Base-by-base conservation (phyloP, 2,329 filamentous ascomycete species). In the Talaromyces funiculosus region DNA sequence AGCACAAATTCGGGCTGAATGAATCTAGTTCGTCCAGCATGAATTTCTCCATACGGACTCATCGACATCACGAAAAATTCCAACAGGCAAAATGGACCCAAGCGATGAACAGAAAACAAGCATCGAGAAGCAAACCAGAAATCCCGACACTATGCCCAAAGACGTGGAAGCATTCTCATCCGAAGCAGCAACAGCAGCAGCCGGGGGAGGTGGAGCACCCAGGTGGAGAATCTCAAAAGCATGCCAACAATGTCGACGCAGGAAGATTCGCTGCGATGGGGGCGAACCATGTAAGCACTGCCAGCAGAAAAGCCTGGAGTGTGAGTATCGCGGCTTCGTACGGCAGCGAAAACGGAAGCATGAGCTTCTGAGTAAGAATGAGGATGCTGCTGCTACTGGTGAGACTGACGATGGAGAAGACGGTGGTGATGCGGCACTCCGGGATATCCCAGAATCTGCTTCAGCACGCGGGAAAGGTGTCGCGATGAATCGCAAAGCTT, bases 251-350 rank as follows among this genome's bases (percentile, higher is more conserved):
- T 77, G 75, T 60, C 71, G 75, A 20, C 71, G 73, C 57, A 68
- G 75, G 57, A 77, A 77, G 65, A 75, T 77, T 64, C 72, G 72
- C 29, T 77, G 75, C 65, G 73, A 75, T 61, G 75, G 74, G 16
- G 56, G 67, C 29, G 68, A 68, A n/a, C 75, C 75, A 58, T 77
- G 75, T 66, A 74, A 76, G 63, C 74, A 73, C 53, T 77, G 75
- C 60, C 66, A 71, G 22, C 60, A 67, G 53, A 66, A 73, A 12
- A 65, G 67, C 16, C 71, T 69, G 1, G 64, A 68, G 1, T 75
- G 73, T 57, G 53, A 73, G n/a, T 75, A 75, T 57, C 69, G 73
- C n/a, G 71, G 74, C 9, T 66, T 74, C 6, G 70, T 69, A 57
- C 70, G 73, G 6, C 72, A 73, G 58, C 71, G 73, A n/a, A 69